Evolutionary conservation across 1,284 basidiomycete genomes (phyloP).

Genomic region (Tranzscheliella williamsii): DNA sequence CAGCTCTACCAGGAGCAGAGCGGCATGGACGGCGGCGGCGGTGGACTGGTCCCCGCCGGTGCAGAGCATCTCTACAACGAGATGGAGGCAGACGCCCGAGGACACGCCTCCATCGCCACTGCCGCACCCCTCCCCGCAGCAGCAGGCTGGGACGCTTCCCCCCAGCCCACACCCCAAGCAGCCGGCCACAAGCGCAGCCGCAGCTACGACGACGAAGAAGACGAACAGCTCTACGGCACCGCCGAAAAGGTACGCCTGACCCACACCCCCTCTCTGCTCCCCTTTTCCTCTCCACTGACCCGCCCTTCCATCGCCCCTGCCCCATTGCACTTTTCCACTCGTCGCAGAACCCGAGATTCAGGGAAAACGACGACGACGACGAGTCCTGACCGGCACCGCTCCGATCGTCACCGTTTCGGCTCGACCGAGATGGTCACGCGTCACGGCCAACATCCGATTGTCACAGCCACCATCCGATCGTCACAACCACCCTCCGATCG

Average conservation of each 20-base stretch:
- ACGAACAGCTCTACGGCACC: slow-evolving; percentile 23
- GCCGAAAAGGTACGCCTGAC: slow-evolving; percentile 7
- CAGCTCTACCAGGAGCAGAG: slow-evolving; percentile 77
- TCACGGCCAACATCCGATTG: too few relatives aligned
- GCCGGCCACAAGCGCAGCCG: slow-evolving; percentile 67
- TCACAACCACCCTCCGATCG: too few relatives aligned
- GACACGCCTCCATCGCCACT: slow-evolving; percentile 38
- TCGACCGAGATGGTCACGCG: too few relatives aligned
- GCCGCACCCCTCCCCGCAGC: slow-evolving; percentile 68
- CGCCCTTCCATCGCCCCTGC: background rate
- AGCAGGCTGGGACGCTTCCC: slow-evolving; percentile 45
- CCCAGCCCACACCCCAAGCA: background rate
- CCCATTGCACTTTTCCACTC: background rate
- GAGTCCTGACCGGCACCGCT: too few relatives aligned
- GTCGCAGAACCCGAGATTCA: slow-evolving; percentile 61
- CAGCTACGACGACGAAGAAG: slow-evolving; percentile 30
- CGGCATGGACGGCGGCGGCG: slow-evolving; percentile 20
- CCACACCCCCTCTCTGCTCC: background rate
- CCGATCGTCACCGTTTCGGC: too few relatives aligned
- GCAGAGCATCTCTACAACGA: slow-evolving; percentile 40
- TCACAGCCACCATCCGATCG: too few relatives aligned
- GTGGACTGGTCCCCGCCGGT: slow-evolving; percentile 31
- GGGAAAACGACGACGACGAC: slow-evolving; percentile 58
- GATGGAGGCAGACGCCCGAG: slow-evolving; percentile 20
- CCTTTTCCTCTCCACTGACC: background rate